Conservation (phyloP, 2,329 filamentous ascomycete genomes). For the Fusarium xyrophilum region DNA sequence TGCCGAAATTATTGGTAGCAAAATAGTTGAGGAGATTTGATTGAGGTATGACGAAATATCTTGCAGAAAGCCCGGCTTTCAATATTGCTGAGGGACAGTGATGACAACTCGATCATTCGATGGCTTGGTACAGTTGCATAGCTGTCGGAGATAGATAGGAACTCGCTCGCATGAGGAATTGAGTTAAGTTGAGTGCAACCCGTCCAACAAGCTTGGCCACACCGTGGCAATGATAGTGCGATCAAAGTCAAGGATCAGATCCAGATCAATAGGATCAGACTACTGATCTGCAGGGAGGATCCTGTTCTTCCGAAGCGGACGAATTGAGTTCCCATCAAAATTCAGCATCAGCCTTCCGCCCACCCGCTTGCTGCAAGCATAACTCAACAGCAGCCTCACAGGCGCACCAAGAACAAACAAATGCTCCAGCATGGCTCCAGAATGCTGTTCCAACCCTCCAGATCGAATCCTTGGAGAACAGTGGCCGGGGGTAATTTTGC, state of each 20-base stretch:
- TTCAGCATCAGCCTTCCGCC: slow-evolving; percentile 36
- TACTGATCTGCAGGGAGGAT: slow-evolving; percentile 21
- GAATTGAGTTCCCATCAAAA: slow-evolving; percentile 40
- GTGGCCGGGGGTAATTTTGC: slow-evolving; percentile 20
- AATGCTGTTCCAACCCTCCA: slow-evolving; percentile 25
- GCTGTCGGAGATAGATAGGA: slow-evolving; percentile 17
- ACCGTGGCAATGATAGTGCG: slow-evolving; percentile 30
- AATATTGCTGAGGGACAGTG: slow-evolving; percentile 20
- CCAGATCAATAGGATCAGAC: slow-evolving; percentile 1
- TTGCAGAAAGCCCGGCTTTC: not conserved
- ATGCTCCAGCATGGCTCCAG: slow-evolving; percentile 16
- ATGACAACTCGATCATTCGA: slow-evolving; percentile 17
- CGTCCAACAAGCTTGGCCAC: slow-evolving; percentile 14
- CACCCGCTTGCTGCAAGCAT: slow-evolving; percentile 35
- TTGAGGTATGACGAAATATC: slow-evolving; percentile 18
- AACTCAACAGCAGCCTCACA: slow-evolving; percentile 42
- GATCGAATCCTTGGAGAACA: slow-evolving; percentile 2
- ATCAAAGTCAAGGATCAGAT: slow-evolving; percentile 16
- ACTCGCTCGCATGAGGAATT: slow-evolving; percentile 15
- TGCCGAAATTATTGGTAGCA: slow-evolving; percentile 1
- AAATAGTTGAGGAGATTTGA: slow-evolving; percentile 1
- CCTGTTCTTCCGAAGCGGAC: slow-evolving; percentile 28
- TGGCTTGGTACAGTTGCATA: not conserved
- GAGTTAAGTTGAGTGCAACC: slow-evolving; percentile 34
- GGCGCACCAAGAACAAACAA: slow-evolving; percentile 10